Evolutionary conservation across 306 rosid species (phyloP).

Genomic region (Luffa acutangula): DNA sequence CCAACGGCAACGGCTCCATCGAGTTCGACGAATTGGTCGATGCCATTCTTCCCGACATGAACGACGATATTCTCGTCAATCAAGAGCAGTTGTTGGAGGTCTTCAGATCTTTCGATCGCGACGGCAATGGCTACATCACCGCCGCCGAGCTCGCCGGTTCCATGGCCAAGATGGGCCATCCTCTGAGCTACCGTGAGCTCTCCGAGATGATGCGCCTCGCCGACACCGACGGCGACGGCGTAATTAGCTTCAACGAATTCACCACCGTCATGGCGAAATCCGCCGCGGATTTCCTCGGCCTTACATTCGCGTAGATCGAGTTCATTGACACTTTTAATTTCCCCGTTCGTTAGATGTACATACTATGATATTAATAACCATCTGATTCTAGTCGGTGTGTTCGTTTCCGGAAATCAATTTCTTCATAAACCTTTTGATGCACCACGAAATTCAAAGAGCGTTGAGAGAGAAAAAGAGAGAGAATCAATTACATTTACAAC

Average conservation of each 20-base stretch:
- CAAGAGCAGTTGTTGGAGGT: slow-evolving; percentile 71
- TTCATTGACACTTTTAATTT: neutral
- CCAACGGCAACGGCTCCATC: slow-evolving; percentile 55
- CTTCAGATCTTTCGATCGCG: slow-evolving; percentile 64
- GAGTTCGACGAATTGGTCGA: slow-evolving; percentile 61
- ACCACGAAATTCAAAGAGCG: neutral
- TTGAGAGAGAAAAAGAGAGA: neutral
- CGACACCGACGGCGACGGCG: slow-evolving; percentile 75
- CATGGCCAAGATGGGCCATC: slow-evolving; percentile 86
- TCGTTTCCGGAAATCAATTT: neutral
- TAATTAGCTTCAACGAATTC: slow-evolving; percentile 65
- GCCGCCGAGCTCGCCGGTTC: slow-evolving; percentile 72
- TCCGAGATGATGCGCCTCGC: slow-evolving; percentile 64
- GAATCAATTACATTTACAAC: neutral
- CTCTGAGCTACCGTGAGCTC: slow-evolving; percentile 53
- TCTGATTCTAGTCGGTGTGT: neutral
- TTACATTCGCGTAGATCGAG: slow-evolving; percentile 5
- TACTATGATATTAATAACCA: neutral
- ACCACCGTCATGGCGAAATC: slow-evolving; percentile 57
- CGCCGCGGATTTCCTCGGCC: slow-evolving; percentile 67
- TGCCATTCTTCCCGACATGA: slow-evolving; percentile 49
- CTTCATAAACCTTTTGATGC: neutral
- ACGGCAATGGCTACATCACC: slow-evolving; percentile 73
- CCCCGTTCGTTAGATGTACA: neutral
- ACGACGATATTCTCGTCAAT: slow-evolving; percentile 37